Conservation (phyloP, 1,139 yeast genomes). For the Kodamaea plutei region DNA sequence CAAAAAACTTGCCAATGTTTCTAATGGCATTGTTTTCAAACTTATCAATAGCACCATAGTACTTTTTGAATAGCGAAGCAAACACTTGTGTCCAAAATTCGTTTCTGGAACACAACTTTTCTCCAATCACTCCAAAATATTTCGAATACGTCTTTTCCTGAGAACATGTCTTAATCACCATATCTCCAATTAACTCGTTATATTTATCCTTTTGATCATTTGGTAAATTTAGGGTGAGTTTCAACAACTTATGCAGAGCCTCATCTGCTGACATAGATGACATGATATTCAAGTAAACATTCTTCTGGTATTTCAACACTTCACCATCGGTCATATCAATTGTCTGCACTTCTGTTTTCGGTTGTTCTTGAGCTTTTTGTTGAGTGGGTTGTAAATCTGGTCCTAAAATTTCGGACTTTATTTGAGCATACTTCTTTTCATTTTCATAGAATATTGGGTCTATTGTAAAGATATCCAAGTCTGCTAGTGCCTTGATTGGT, state of each 20-base stretch:
- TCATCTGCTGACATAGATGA: constrained; percentile 94
- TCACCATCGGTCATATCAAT: constrained; percentile 71
- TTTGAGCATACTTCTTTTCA: constrained; percentile 36
- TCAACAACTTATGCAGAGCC: constrained; percentile 79
- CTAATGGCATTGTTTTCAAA: constrained; percentile 71
- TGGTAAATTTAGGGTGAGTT: constrained; percentile 37
- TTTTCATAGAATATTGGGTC: constrained; percentile 52
- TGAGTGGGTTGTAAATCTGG: too few species aligned
- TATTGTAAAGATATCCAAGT: constrained; percentile 43
- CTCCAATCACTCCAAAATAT: constrained; percentile 76
- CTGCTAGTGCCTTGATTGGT: constrained; percentile 41
- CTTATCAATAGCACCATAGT: constrained; percentile 58
- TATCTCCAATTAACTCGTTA: constrained; percentile 54
- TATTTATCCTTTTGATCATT: constrained; percentile 30
- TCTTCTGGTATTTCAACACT: constrained; percentile 60
- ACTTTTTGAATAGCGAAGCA: constrained; percentile 47
- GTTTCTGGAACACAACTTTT: constrained; percentile 50
- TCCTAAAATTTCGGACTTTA: constrained; percentile 18
- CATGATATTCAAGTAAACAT: constrained; percentile 78
- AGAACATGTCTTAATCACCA: constrained; percentile 77
- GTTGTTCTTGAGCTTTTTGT: constrained; percentile 9
- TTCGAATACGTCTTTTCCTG: constrained; percentile 88
- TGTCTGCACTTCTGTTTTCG: constrained; percentile 5
- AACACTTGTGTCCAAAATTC: constrained; percentile 59
- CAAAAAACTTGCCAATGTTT: constrained; percentile 83